phyloP scores from a whole-genome alignment of 805 yeast species.

The Hemisphaericaspora nanyangensis region DNA sequence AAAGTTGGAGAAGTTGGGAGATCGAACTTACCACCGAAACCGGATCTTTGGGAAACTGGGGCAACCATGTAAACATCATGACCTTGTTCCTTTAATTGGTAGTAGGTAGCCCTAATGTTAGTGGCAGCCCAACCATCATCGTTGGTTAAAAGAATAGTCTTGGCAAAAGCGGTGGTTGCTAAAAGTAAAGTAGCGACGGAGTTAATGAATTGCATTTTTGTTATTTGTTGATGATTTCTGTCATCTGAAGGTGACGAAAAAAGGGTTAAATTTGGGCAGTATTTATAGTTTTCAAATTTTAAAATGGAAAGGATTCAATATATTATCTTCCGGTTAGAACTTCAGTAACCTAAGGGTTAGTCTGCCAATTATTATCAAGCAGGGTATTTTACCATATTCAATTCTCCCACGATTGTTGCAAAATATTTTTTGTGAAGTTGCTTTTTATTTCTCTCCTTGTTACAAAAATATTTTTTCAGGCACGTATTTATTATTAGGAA shows the following conservation, averaged over 20 bases:
- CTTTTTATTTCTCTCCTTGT: background rate
- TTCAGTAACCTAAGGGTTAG: background rate
- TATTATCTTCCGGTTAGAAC: background rate
- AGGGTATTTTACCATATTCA: background rate
- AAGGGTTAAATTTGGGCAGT: background rate
- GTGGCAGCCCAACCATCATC: constrained; percentile 59
- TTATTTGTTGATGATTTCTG: background rate
- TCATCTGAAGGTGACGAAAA: background rate
- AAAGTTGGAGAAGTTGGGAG: constrained; percentile 37
- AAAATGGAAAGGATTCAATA: background rate
- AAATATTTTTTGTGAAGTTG: too few species aligned
- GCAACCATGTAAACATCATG: constrained; percentile 49
- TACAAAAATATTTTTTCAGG: too few species aligned
- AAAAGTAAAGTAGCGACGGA: constrained; percentile 49
- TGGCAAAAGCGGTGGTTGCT: constrained; percentile 14
- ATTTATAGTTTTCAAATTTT: background rate
- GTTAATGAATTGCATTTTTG: constrained; percentile 50
- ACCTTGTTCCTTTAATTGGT: constrained; percentile 43
- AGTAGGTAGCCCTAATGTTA: constrained; percentile 53
- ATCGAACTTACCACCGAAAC: constrained; percentile 53
- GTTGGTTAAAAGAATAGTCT: constrained; percentile 36
- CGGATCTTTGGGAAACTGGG: constrained; percentile 49
- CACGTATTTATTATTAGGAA: too few species aligned
- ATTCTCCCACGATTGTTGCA: background rate
- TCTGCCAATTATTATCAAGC: background rate